Evolutionary conservation across 371 early-diverging fungal genomes (phyloP), one percentile per base, ranked within the genome.

Genomic region (Amoeboaphelidium occidentale): DNA sequence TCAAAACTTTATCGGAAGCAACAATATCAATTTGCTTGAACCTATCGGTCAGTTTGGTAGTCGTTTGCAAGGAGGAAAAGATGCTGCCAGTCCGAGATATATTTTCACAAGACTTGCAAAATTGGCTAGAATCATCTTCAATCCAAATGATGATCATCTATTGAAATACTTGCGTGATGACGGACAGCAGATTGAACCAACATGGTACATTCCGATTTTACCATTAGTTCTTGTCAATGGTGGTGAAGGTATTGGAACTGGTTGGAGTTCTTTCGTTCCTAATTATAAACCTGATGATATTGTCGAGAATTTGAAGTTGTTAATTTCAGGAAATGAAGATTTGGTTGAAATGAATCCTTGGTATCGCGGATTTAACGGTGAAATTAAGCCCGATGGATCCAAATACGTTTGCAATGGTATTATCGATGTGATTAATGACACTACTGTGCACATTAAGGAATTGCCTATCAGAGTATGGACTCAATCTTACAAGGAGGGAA

Each of bases 161-260:
- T 64, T 99, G 23, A 73, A 73, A 4, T 90, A 88, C 57, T 67
- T 89, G 49, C 79, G 78, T 32, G 99, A 99, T 49, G 99, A 99
- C 56, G 90, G 88, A 43, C 73, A 81, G 53, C 61, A 58, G 22
- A 89, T 99, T 46, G 99, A 99, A 65, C 99, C 99, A 12, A 75
- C 80, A 51, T 98, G 85, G 85, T 94, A 89, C 64, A 64, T 98
- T 4, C 99, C 99, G 1, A 77, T 99, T 28, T 58, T 99, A 2
- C 99, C 99, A 0, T 81, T 97, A 85, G 75, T 98, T 0, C 66
- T 99, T 21, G 75, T 98, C 6, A 99, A 99, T 62, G 99, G 99
- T 25, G 75, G 84, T 1, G 91, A 94, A 25, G 99, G 99, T 54
- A 99, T 99, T 51, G 99, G 99, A 28, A 99, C 99, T 13, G 99